Percentiles rank a stretch among this genome's conserved stretches.
Conservation (phyloP, 1,284 basidiomycete species). For the Agaricales sp. region DNA sequence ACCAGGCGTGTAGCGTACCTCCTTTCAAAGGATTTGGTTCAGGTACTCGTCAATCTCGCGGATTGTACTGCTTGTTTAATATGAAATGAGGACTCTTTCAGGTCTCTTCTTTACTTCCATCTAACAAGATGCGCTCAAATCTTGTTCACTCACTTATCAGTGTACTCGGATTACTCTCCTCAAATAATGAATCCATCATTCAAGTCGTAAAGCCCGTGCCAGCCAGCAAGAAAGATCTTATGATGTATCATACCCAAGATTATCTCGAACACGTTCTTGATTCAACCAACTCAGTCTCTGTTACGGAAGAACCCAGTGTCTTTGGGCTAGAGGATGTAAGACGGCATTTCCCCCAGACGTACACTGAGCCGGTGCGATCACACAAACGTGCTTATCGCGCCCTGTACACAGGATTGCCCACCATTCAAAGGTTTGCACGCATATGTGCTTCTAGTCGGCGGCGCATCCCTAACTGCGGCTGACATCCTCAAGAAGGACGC, state of each 20-base stretch:
- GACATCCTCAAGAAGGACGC: constrained; percentile 42
- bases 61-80: too few species aligned
- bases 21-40: neutral
- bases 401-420: constrained; percentile 64
- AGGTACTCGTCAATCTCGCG: too few species aligned
- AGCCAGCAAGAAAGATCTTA: constrained; percentile 41
- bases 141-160: constrained; percentile 69
- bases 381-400: constrained; percentile 5
- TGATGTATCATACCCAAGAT: constrained; percentile 44
- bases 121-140: constrained; percentile 72
- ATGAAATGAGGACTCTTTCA: too few species aligned
- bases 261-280: constrained; percentile 47
- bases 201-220: constrained; percentile 40
- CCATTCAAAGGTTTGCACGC: constrained; percentile 57
- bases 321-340: constrained; percentile 63
- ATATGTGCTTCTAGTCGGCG: constrained; percentile 68
- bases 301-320: constrained; percentile 19
- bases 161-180: constrained; percentile 48
- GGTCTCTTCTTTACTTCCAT: constrained; percentile 69
- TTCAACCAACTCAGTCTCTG: constrained; percentile 15
- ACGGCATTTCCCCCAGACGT: neutral
- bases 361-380: constrained; percentile 1
- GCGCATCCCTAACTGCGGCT: constrained; percentile 68
- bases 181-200: constrained; percentile 21
- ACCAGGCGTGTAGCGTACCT: neutral